A percentile compares a stretch with the other conserved stretches of the same genome.
Conservation (phyloP, 2,329 filamentous ascomycete species). For the Aurifilum marmelostoma region DNA sequence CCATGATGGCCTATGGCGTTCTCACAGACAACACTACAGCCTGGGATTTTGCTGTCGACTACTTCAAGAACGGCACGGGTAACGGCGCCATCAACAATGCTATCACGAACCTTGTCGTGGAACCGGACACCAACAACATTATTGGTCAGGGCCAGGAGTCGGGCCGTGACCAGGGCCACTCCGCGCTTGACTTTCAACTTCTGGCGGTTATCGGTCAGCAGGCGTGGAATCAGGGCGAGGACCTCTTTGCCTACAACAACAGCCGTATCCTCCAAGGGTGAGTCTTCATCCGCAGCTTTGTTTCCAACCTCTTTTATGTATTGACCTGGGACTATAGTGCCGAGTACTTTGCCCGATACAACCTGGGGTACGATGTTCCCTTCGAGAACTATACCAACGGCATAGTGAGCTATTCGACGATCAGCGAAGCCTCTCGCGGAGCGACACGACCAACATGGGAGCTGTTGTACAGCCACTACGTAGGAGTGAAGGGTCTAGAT, state of each 20-base stretch:
- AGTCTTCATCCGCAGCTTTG: background rate
- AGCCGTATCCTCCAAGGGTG: slow-evolving; percentile 33
- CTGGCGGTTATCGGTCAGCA: slow-evolving; percentile 46
- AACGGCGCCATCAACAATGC: slow-evolving; percentile 43
- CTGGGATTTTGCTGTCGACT: slow-evolving; percentile 43
- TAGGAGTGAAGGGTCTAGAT: slow-evolving; percentile 29
- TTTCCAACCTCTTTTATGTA: background rate
- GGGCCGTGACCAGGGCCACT: slow-evolving; percentile 50
- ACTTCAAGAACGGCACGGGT: slow-evolving; percentile 44
- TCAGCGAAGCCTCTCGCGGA: slow-evolving; percentile 31
- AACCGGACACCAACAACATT: slow-evolving; percentile 36
- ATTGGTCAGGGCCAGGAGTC: slow-evolving; percentile 47
- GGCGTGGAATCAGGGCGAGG: slow-evolving; percentile 38
- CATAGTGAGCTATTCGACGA: slow-evolving; percentile 27
- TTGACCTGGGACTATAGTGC: slow-evolving; percentile 16
- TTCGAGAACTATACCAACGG: slow-evolving; percentile 32
- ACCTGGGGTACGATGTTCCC: slow-evolving; percentile 32
- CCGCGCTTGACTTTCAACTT: slow-evolving; percentile 44
- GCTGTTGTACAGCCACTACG: slow-evolving; percentile 33
- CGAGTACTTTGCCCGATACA: slow-evolving; percentile 34
- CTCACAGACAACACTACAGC: slow-evolving; percentile 47
- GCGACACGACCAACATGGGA: slow-evolving; percentile 31
- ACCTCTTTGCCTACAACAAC: slow-evolving; percentile 32
- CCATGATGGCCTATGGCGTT: slow-evolving; percentile 45
- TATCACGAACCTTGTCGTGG: slow-evolving; percentile 38